These are phyloP conservation scores for Stromatinia cepivora DNA, from an alignment of 2,329 filamentous ascomycete species.

Conservation along the genomic window DNA sequence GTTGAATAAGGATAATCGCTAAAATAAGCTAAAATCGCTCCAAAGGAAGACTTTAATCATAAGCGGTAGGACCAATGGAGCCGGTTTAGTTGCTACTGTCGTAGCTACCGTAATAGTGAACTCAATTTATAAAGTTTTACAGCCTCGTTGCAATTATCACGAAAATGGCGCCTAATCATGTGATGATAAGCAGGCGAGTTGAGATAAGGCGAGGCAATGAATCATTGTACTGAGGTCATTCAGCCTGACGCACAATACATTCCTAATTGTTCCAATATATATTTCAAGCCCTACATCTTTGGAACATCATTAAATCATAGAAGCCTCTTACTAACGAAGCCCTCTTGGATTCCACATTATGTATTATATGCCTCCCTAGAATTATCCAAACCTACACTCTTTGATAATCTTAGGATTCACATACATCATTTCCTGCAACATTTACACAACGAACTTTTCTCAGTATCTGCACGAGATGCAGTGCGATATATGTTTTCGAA, in stretches of 20 bases:
- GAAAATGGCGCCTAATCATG: slow-evolving; percentile 12
- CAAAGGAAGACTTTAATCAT: neutral
- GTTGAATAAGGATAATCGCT: slow-evolving; percentile 12
- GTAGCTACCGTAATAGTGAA: slow-evolving; percentile 18
- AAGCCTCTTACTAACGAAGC: neutral
- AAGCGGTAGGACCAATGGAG: neutral
- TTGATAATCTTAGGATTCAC: slow-evolving; percentile 14
- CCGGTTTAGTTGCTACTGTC: slow-evolving; percentile 25
- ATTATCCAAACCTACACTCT: slow-evolving; percentile 17
- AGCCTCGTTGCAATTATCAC: slow-evolving; percentile 22
- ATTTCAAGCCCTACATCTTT: neutral
- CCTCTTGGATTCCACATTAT: slow-evolving; percentile 8
- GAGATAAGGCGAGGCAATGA: slow-evolving; percentile 18
- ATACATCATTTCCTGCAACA: slow-evolving; percentile 18
- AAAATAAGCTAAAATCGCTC: slow-evolving; percentile 5
- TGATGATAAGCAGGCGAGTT: slow-evolving; percentile 22
- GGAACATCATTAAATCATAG: neutral
- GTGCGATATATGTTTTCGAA: slow-evolving; percentile 65
- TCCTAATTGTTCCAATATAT: slow-evolving; percentile 5
- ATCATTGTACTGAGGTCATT: slow-evolving; percentile 14
- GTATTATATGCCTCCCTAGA: slow-evolving; percentile 21
- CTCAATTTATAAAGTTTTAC: slow-evolving; percentile 4
- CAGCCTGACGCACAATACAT: slow-evolving; percentile 13
- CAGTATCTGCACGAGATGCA: slow-evolving; percentile 51
- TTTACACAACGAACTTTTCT: slow-evolving; percentile 22